These are phyloP conservation scores for Petunia axillaris DNA, from an alignment of 257 asterid genomes.

Conservation along the genomic window DNA sequence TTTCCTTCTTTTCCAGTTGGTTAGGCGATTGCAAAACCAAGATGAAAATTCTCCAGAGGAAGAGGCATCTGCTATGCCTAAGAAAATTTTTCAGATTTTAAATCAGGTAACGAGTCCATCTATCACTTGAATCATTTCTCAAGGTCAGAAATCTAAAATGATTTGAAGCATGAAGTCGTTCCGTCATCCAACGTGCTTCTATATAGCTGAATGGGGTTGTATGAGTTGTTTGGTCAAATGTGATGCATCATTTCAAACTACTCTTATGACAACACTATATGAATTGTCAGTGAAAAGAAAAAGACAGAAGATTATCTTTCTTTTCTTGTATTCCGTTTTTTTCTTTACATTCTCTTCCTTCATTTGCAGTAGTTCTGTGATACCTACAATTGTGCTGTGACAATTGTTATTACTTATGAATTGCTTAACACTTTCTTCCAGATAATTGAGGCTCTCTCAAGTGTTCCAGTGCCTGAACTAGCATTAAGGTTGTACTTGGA, in stretches of 20 bases:
- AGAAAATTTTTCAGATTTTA: conserved; percentile 83
- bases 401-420: neutral
- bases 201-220: conserved; percentile 23
- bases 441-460: conserved; percentile 82
- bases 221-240: neutral
- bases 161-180: too few species aligned
- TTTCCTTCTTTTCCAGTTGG: conserved; percentile 58
- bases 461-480: conserved; percentile 87
- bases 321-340: neutral
- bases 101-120: conserved; percentile 54
- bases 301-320: neutral
- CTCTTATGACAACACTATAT: neutral
- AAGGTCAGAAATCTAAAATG: neutral
- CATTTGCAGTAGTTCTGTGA: neutral
- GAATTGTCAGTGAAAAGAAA: neutral
- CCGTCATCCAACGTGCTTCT: too few species aligned
- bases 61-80: conserved; percentile 72
- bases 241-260: neutral
- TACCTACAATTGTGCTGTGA: neutral
- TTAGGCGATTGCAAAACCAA: conserved; percentile 73
- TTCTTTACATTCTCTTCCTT: neutral
- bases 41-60: conserved; percentile 67
- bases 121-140: neutral
- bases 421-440: conserved; percentile 43
- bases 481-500: conserved; percentile 83